Evolutionary conservation across 78 protist genomes (phyloP), one percentile per base, ranked within the genome.

Genomic region (Isochrysis galbana): DNA sequence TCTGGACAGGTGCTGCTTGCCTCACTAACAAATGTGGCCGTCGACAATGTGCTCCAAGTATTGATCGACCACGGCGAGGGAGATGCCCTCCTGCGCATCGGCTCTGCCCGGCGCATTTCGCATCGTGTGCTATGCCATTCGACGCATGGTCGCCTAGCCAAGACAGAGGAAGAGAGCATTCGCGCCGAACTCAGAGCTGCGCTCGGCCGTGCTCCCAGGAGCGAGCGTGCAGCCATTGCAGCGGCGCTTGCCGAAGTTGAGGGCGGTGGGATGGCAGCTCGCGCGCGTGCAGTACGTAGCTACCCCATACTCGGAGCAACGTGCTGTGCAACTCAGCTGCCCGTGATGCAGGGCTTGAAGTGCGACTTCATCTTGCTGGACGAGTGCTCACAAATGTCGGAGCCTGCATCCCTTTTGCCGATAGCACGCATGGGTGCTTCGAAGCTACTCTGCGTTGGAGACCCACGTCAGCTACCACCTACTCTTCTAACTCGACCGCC

Each of bases 391-490:
- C 95, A 93, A 90, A n/a, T 90, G 44, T 0, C 42, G 22, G 95
- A 93, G 47, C 92, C 92, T 41, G 2, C n/a, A 46, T 44, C 90
- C 17, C 74, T 87, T 67, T 14, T 89, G 14, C 89, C 92, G 25
- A 0, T 69, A 5, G 10, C 42, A 32, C 84, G 84, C 5, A 29
- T 77, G 36, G 21, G 69, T 26, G 61, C 82, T 2, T 10, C 42
- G n/a, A 69, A 89, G 0, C 47, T 51, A 23, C 47, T 94, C 23
- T 41, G 70, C 17, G 74, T 36, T 26, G 95, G 95, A 61, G 95
- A 94, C 89, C 95, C 91, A n/a, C 0, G 5, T 7, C 95, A 94
- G 94, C 94, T 94, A 41, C 95, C 95, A 38, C 95, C 95, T 29
- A 86, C 93, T 26, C 26, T 90, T 45, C 47, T 36, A 51, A 55